Evolutionary conservation across 495 filamentous ascomycete genomes (phyloP).

Genomic region (Aspergillus kassunensis): DNA sequence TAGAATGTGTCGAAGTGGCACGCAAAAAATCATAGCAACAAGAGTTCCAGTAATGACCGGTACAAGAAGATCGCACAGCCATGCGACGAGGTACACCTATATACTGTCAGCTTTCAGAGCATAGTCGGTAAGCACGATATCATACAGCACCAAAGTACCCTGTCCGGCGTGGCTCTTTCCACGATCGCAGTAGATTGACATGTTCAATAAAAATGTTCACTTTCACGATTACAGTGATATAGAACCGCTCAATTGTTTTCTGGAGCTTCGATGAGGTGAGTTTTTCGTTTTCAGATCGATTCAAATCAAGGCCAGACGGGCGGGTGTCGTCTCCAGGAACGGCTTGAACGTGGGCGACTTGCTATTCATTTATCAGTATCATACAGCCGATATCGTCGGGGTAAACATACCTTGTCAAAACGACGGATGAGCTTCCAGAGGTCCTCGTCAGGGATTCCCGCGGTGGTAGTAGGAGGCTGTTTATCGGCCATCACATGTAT

Average conservation of each 20-base stretch:
- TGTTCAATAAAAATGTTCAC: conserved; percentile 66
- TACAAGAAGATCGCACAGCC: conserved; percentile 65
- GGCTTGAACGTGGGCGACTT: conserved; percentile 85
- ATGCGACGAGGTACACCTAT: conserved; percentile 68
- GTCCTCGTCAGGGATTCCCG: too few species aligned
- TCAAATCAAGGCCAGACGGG: conserved; percentile 68
- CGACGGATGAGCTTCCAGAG: conserved; percentile 72
- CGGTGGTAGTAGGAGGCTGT: too few species aligned
- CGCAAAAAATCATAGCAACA: conserved; percentile 57
- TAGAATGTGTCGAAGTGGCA: neutral
- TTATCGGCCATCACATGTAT: too few species aligned
- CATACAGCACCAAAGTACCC: conserved; percentile 58
- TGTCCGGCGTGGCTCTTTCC: conserved; percentile 71
- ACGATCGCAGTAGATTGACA: conserved; percentile 70
- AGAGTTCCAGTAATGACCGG: conserved; percentile 54
- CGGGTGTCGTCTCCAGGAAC: conserved; percentile 41
- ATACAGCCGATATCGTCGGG: too few species aligned
- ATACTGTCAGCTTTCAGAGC: conserved; percentile 5
- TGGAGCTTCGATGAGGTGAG: conserved; percentile 85
- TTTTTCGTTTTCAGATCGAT: conserved; percentile 77
- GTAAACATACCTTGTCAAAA: conserved; percentile 66
- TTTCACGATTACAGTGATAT: conserved; percentile 73
- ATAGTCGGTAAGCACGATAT: conserved; percentile 31
- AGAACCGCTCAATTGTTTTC: conserved; percentile 73
- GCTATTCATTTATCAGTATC: conserved; percentile 30